Base-by-base conservation (phyloP, 1,284 basidiomycete genomes). In the Meira nashicola region DNA sequence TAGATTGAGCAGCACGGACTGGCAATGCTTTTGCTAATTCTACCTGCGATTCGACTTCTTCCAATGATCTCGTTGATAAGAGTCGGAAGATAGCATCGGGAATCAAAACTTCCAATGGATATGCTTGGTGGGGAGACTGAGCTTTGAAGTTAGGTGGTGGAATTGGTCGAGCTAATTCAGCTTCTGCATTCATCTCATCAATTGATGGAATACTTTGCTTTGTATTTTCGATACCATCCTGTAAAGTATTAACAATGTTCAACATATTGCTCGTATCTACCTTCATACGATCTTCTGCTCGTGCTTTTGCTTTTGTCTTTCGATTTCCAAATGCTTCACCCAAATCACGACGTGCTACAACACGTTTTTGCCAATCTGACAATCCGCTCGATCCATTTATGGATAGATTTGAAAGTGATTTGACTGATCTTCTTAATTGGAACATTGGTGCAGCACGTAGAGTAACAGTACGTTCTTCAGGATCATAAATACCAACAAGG, bases 251-350 rank as follows among this genome's bases (percentile, higher is more conserved):
- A 9, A 75, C 68, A 8, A 55, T 50, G 21, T 60, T 60, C 28
- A 66, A 65, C 76, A 76, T 76, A 55, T 71, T 69, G 49, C 63
- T 66, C 9, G 71, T 72, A 59, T 77, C 70, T 40, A 78, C 76
- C 63, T 76, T 75, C 74, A 78, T 77, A 39, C 71, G 63, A 55
- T 78, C 76, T 55, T 73, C 65, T 52, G 74, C 74, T 10, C 69
- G 55, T 5, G 68, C 70, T 14, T 71, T 67, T 48, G 64, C 62
- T 62, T 77, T 78, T 59, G 70, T 67, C 67, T 77, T 76, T 37
- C 70, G 64, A 62, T 77, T 78, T 44, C 76, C 76, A 25, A 78
- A 78, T 0, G 70, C 68, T 37, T 76, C 74, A 38, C 73, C 74
- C 3, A 78, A 68, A 12, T 67, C 69, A 21, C 75, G 59, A 12